Evolutionary conservation across 495 filamentous ascomycete genomes (phyloP).

Genomic region (Neurospora terricola): DNA sequence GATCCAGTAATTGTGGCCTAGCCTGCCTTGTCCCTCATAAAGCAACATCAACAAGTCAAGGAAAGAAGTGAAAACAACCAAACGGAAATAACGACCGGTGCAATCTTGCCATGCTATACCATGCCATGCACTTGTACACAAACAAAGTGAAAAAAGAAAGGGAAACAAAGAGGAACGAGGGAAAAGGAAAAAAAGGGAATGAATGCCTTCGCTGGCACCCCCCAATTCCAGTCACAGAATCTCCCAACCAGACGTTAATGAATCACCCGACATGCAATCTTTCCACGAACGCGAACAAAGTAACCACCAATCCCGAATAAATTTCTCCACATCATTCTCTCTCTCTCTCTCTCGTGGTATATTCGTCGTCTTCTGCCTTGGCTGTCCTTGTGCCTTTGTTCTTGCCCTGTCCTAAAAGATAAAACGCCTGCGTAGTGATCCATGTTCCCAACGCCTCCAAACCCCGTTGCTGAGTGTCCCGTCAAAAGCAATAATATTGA

Average conservation of each 20-base stretch:
- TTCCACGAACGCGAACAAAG: background rate
- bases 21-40: background rate
- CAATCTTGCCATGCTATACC: constrained; percentile 1
- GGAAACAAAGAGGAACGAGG: background rate
- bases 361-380: background rate
- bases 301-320: background rate
- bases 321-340: background rate
- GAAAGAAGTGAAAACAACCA: background rate
- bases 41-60: background rate
- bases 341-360: background rate
- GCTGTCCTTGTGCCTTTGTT: background rate
- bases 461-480: background rate
- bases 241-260: background rate
- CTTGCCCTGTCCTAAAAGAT: background rate
- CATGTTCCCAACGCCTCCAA: background rate
- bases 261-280: background rate
- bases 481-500: background rate
- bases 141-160: background rate
- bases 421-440: background rate
- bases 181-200: background rate
- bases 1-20: background rate
- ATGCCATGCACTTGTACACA: background rate
- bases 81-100: background rate
- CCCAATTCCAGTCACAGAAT: background rate
- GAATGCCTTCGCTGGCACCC: background rate